These are phyloP conservation scores for Tubosaeta sp. DNA, from an alignment of 768 basidiomycete species.

Conservation along the genomic window DNA sequence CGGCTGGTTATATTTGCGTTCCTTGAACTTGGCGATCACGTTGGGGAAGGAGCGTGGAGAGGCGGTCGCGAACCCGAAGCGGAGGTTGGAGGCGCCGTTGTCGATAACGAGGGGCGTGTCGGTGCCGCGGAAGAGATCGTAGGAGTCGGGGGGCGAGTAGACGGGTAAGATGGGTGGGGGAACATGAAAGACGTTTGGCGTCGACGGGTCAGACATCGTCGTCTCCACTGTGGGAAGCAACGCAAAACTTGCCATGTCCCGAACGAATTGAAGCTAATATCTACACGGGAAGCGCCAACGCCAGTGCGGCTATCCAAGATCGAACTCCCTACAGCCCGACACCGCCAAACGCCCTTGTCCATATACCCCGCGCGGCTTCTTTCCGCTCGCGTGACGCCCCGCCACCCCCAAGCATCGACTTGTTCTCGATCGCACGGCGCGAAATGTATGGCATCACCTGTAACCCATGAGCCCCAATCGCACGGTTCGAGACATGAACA, in stretches of 20 bases:
- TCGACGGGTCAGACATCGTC: conserved; percentile 18
- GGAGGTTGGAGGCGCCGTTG: conserved; percentile 78
- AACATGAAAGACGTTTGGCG: conserved; percentile 12
- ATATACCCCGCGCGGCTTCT: conserved; percentile 24
- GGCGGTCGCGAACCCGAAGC: conserved; percentile 74
- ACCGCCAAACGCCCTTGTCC: too few relatives aligned
- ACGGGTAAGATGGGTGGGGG: conserved; percentile 29
- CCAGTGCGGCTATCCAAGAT: too few relatives aligned
- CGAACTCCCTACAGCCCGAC: too few relatives aligned
- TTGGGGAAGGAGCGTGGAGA: conserved; percentile 63
- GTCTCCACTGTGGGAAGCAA: too few relatives aligned
- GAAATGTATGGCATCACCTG: conserved; percentile 89
- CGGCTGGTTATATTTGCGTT: conserved; percentile 77
- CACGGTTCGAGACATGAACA: too few relatives aligned
- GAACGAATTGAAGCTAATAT: background rate
- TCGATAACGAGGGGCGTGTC: conserved; percentile 77
- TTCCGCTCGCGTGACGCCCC: conserved; percentile 45
- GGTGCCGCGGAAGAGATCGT: conserved; percentile 45
- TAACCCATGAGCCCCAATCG: background rate
- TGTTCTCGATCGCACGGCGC: conserved; percentile 90
- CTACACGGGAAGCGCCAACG: too few relatives aligned
- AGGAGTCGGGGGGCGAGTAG: conserved; percentile 40
- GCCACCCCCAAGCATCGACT: conserved; percentile 73
- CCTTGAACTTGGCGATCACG: conserved; percentile 82
- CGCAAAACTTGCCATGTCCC: too few relatives aligned